Base-by-base conservation (phyloP, 352 stramenopile genomes). In the Globisporangium rhizosaccharum region DNA sequence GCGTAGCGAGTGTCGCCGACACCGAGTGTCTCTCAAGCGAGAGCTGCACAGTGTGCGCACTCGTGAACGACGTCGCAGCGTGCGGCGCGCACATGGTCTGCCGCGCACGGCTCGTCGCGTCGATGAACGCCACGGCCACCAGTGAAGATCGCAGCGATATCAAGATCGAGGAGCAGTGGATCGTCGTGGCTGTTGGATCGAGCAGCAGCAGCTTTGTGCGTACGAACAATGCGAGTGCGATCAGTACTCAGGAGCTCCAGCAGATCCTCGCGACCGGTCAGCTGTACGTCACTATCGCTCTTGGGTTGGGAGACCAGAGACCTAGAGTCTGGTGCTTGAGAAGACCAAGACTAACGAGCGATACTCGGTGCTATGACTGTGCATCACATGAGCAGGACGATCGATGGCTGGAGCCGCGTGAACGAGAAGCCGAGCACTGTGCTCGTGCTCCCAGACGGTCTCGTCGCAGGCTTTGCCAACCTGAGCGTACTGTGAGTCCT, bases 31-130 rank as follows among this genome's bases (percentile, higher is more conserved):
- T 25, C 11, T 3, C 8, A 1, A 33, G 20, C 28, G 23, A 52
- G 50, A 56, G 26, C 20, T 63, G 57, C 49, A 28, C 57, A 28
- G 50, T 63, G 41, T 63, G 57, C 23, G 57, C 54, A 8, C 25
- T 57, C 14, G 56, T 55, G 47, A 46, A 41, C 18, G 56, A 26
- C 10, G 17, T 36, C 18, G 23, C 44, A 8, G 17, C 42, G 7
- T 63, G 57, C 6, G 57, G 39, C 2, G n/a, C 28, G 0, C 25
- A 52, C 12, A 41, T 63, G 57, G 26, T 63, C 28, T 63, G 57
- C 7, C 50, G 33, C 28, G 50, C 56, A 18, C n/a, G 12, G 39
- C 39, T 45, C 39, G 39, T 55, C 14, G 25, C 18, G 7, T 36
- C 42, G 20, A 25, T 26, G 11, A 56, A 45, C n/a, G 37, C 41